A percentile compares a stretch with the other conserved stretches of the same genome.
phyloP scores from a whole-genome alignment of 208 protist species.

The Wallacemonas sp. region DNA sequence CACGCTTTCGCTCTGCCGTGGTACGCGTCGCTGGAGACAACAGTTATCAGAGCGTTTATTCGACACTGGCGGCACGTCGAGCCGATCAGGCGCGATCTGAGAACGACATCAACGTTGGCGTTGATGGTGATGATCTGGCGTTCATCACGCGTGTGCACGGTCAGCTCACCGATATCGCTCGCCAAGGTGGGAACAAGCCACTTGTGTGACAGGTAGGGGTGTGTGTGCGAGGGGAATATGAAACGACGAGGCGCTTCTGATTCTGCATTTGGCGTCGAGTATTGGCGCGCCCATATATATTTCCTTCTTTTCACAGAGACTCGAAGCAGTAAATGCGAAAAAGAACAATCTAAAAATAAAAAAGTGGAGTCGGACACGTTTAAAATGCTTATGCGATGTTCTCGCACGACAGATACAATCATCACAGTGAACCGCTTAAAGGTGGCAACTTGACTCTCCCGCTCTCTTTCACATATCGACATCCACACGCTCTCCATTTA shows the following conservation, averaged over 20 bases:
- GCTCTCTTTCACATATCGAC: not conserved
- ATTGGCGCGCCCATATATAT: too few relatives aligned
- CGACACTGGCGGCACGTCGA: not conserved
- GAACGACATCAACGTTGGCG: not conserved
- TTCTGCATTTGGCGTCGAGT: too few relatives aligned
- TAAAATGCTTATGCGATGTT: too few relatives aligned
- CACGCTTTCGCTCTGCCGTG: constrained; percentile 1
- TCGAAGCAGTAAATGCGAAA: too few relatives aligned
- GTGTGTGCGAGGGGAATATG: too few relatives aligned
- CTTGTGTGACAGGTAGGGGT: constrained; percentile 1
- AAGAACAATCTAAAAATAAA: not conserved
- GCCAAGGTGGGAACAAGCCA: constrained; percentile 2
- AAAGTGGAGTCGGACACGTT: too few relatives aligned
- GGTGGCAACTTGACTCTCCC: too few relatives aligned
- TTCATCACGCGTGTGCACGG: constrained; percentile 18
- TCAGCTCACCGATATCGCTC: constrained; percentile 30
- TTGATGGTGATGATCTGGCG: constrained; percentile 8
- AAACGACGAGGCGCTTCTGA: too few relatives aligned
- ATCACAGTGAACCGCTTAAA: too few relatives aligned
- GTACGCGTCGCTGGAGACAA: not conserved
- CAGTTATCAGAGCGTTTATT: not conserved
- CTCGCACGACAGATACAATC: too few relatives aligned
- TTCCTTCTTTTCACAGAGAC: too few relatives aligned
- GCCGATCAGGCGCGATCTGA: not conserved
- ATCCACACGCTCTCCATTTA: not conserved